A percentile compares a stretch with the other conserved stretches of the same genome.
Evolutionary conservation across 441 rosid genomes (phyloP).

Genomic region (Kokia cookei): DNA sequence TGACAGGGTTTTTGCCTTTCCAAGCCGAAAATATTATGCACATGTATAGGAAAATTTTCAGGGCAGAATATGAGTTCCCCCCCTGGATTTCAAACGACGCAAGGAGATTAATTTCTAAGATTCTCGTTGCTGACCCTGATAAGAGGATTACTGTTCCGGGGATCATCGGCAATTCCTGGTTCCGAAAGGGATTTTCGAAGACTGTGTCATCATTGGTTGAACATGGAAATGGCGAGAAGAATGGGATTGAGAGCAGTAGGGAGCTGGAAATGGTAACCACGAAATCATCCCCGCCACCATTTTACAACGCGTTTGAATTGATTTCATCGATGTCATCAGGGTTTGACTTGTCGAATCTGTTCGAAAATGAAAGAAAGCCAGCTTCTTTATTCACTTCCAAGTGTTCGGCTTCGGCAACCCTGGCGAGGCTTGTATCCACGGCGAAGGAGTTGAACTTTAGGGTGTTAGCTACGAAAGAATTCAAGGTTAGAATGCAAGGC

Average conservation of each 20-base stretch:
- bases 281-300: conserved; percentile 23
- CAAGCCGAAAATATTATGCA: conserved; percentile 37
- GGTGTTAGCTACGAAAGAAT: conserved; percentile 26
- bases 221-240: neutral
- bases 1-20: conserved; percentile 46
- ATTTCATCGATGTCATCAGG: conserved; percentile 54
- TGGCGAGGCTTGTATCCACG: conserved; percentile 22
- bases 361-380: conserved; percentile 26
- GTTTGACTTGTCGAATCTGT: conserved; percentile 39
- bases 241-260: neutral
- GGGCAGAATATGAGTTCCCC: conserved; percentile 40
- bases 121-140: conserved; percentile 37
- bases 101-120: conserved; percentile 29
- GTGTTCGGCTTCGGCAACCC: conserved; percentile 21
- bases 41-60: conserved; percentile 43
- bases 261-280: conserved; percentile 3
- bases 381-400: conserved; percentile 35
- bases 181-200: conserved; percentile 20
- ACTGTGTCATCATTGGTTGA: neutral
- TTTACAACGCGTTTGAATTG: conserved; percentile 44
- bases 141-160: conserved; percentile 32
- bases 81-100: conserved; percentile 43
- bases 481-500: conserved; percentile 40
- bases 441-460: conserved; percentile 30
- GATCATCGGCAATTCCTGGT: conserved; percentile 33